These are phyloP conservation scores for Asparagopsis taxiformis DNA, from an alignment of 31 red algal genomes.

Conservation along the genomic window DNA sequence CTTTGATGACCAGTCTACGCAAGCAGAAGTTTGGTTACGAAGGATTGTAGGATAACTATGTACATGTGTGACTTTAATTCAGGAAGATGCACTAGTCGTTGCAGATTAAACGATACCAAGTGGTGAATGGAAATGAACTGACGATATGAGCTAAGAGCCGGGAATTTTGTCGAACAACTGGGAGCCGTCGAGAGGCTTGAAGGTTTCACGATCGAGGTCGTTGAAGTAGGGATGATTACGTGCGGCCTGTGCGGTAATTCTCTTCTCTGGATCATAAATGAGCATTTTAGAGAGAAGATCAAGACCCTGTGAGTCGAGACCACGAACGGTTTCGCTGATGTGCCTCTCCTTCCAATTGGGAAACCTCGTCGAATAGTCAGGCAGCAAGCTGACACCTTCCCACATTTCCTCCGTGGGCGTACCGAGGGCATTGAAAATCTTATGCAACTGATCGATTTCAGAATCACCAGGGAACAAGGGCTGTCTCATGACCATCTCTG, in stretches of 20 bases:
- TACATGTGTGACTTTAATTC: no score
- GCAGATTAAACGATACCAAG: background rate
- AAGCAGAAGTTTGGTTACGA: conserved; percentile 27
- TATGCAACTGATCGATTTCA: conserved; percentile 97
- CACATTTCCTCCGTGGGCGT: conserved; percentile 92
- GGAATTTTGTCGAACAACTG: conserved; percentile 56
- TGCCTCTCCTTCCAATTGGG: conserved; percentile 83
- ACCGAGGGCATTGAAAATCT: conserved; percentile 90
- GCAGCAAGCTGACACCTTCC: conserved; percentile 82
- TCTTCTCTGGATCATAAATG: conserved; percentile 71
- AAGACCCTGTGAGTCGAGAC: conserved; percentile 64
- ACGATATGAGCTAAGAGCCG: conserved; percentile 13
- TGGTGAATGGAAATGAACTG: background rate
- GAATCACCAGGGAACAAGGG: conserved; percentile 97
- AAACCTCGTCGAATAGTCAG: conserved; percentile 84
- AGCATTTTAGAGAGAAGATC: conserved; percentile 91
- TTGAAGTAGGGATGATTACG: conserved; percentile 92
- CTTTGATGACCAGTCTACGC: conserved; percentile 22
- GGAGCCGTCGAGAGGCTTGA: conserved; percentile 49
- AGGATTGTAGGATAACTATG: no score
- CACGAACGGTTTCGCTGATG: conserved; percentile 58
- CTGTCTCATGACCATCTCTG: conserved; percentile 88
- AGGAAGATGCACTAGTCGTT: no score
- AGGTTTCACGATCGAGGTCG: conserved; percentile 61
- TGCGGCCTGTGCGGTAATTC: conserved; percentile 86